Base-by-base conservation (phyloP, 2,329 filamentous ascomycete genomes). In the Mycosphaerella sp. region DNA sequence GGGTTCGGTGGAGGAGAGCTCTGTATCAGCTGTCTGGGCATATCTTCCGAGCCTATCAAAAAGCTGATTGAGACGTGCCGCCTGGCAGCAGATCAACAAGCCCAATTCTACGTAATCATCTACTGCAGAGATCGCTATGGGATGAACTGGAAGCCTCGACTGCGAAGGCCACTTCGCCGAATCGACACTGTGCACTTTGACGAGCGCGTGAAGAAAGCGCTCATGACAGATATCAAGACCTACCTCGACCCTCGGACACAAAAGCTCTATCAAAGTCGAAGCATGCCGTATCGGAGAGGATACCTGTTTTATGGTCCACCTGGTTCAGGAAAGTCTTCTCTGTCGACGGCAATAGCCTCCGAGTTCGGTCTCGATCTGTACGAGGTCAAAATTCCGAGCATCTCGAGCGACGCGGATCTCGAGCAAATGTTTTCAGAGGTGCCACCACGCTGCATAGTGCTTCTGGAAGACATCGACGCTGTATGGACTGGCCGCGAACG, bases 271-370 rank as follows among this genome's bases (percentile, higher is more conserved):
- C 77, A 83, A 0, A 86, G 88, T 63, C 80, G 88, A 6, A 88
- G 89, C 1, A 91, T 95, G 44, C 89, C 89, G 0, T 92, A 93
- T 67, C 80, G 89, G 11, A 79, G 88, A 4, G 89, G 89, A 0
- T 93, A 92, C 63, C 78, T 93, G 0, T 80, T 93, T 6, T 76
- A 89, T 59, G 89, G 89, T 0, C 87, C 87, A 0, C 62, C 63
- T 14, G 64, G 64, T 0, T 66, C 63, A 2, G 64, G 64, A 12
- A 66, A 66, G 47, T 59, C 60, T 11, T 59, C 55, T 8, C 57
- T 69, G 4, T 64, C 59, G 7, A 62, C 62, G 6, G 72, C 73
- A 1, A 60, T 75, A 0, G 73, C 73, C 6, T 72, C 72, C 1
- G 67, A 74, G 23, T 75, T 75, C 38, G 71, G 72, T 2, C 64